Conservation (phyloP, 1,139 yeast genomes). For the Insectozyma bohioensis region DNA sequence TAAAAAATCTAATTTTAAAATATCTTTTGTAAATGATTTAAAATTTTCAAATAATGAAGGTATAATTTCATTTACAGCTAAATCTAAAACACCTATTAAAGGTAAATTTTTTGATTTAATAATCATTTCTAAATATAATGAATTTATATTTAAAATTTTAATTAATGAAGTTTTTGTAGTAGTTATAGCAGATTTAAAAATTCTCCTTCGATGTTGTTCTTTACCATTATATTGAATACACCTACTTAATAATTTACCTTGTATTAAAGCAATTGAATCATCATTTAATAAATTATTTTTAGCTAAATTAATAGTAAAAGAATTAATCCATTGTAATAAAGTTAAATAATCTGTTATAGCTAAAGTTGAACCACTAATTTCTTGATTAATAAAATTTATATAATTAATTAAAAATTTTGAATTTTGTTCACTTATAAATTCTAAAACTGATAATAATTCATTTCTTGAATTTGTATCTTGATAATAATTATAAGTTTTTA, state of each 20-base stretch:
- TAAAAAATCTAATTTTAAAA: slow-evolving; percentile 30
- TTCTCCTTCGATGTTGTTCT: slow-evolving; percentile 45
- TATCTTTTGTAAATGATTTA: slow-evolving; percentile 17
- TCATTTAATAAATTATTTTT: slow-evolving; percentile 11
- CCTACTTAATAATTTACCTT: slow-evolving; percentile 22
- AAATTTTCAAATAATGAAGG: slow-evolving; percentile 38
- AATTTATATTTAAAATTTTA: slow-evolving; percentile 11
- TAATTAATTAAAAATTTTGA: slow-evolving; percentile 31
- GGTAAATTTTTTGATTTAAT: slow-evolving; percentile 15
- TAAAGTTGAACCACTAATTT: slow-evolving; percentile 30
- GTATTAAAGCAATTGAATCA: slow-evolving; percentile 19
- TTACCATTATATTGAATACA: slow-evolving; percentile 16
- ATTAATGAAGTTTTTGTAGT: slow-evolving; percentile 32
- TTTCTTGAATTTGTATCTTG: slow-evolving; percentile 49
- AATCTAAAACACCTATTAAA: slow-evolving; percentile 42
- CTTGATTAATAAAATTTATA: slow-evolving; percentile 36
- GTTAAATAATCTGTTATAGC: slow-evolving; percentile 59
- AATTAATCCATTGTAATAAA: slow-evolving; percentile 56
- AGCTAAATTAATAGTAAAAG: slow-evolving; percentile 24
- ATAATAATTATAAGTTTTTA: slow-evolving; percentile 51
- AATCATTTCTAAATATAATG: slow-evolving; percentile 13
- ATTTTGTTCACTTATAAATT: slow-evolving; percentile 30
- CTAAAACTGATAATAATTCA: slow-evolving; percentile 37
- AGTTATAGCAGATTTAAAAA: slow-evolving; percentile 42
- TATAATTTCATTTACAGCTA: slow-evolving; percentile 35